Evolutionary conservation across 2,329 filamentous ascomycete genomes (phyloP).

Genomic region (Berkeleyomyces basicola): DNA sequence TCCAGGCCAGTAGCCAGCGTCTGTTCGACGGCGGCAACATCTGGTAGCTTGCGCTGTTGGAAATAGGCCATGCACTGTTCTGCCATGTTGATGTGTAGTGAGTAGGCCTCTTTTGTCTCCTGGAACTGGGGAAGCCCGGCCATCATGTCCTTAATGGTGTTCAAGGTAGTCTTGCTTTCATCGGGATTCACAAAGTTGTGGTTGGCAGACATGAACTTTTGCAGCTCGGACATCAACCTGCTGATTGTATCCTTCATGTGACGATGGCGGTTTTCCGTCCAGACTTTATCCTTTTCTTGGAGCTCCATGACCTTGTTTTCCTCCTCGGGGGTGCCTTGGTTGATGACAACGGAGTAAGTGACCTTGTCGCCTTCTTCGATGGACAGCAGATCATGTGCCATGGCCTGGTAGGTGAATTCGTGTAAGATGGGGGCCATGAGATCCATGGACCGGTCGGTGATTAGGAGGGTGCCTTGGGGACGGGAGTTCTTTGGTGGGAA

Average conservation of each 20-base stretch:
- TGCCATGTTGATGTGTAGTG: conserved; percentile 88
- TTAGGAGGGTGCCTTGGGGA: conserved; percentile 66
- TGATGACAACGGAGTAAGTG: conserved; percentile 64
- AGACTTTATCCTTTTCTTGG: conserved; percentile 77
- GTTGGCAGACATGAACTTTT: conserved; percentile 79
- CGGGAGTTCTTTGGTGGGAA: conserved; percentile 68
- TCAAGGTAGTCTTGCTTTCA: conserved; percentile 57
- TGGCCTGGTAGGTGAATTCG: conserved; percentile 96
- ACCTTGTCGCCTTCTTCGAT: conserved; percentile 82
- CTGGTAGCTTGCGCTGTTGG: conserved; percentile 64
- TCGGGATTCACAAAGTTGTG: conserved; percentile 73
- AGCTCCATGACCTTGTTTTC: conserved; percentile 87
- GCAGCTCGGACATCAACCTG: conserved; percentile 82
- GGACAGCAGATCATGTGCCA: conserved; percentile 84
- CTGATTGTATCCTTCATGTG: conserved; percentile 98
- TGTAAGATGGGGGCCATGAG: conserved; percentile 74
- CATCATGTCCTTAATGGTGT: conserved; percentile 93
- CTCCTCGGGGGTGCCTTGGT: conserved; percentile 51
- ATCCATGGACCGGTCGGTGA: conserved; percentile 89
- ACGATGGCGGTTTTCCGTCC: conserved; percentile 83
- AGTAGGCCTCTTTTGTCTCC: conserved; percentile 89
- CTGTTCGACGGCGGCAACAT: conserved; percentile 80
- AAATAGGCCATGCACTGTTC: conserved; percentile 95
- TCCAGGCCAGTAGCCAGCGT: conserved; percentile 81
- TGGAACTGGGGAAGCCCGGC: conserved; percentile 88